phyloP scores from a whole-genome alignment of 495 filamentous ascomycete species.

The Copromyces sp. region DNA sequence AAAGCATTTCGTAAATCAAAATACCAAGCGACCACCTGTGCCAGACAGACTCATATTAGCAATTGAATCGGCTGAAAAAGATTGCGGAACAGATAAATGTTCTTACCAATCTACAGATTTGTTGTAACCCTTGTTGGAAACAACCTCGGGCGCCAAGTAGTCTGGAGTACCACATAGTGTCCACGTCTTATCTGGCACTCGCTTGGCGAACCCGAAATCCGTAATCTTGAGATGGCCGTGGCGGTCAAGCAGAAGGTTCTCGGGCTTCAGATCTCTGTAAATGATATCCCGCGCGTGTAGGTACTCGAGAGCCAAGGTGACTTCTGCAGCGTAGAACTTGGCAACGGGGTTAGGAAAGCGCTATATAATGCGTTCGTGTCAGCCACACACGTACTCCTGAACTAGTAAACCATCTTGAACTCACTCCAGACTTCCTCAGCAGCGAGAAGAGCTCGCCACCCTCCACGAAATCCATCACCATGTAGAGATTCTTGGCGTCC shows the following conservation, averaged over 20 bases:
- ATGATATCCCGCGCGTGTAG: slow-evolving; percentile 93
- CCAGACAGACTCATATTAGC: background rate
- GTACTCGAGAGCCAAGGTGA: slow-evolving; percentile 90
- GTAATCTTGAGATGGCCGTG: slow-evolving; percentile 98
- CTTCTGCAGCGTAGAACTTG: slow-evolving; percentile 98
- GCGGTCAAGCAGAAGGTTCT: slow-evolving; percentile 88
- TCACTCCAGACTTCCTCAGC: slow-evolving; percentile 89
- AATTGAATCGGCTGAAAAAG: background rate
- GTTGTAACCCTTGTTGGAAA: slow-evolving; percentile 95
- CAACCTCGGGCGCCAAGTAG: slow-evolving; percentile 94
- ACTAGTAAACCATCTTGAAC: slow-evolving; percentile 15
- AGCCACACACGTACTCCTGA: background rate
- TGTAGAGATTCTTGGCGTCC: slow-evolving; percentile 89
- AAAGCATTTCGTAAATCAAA: slow-evolving; percentile 98
- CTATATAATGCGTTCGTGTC: slow-evolving; percentile 35
- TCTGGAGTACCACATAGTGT: slow-evolving; percentile 98
- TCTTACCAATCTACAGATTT: slow-evolving; percentile 97
- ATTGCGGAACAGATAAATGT: background rate
- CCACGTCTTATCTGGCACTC: slow-evolving; percentile 98
- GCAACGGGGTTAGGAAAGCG: slow-evolving; percentile 97
- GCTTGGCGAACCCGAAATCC: slow-evolving; percentile 97
- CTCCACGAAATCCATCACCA: slow-evolving; percentile 99
- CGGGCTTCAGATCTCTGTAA: slow-evolving; percentile 94
- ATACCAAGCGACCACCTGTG: slow-evolving; percentile 95
- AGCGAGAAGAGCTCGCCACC: slow-evolving; percentile 95